Evolutionary conservation across 106 monocot species (phyloP), one percentile per base, ranked within the genome.

Genomic region (Amphibolis antarctica): DNA sequence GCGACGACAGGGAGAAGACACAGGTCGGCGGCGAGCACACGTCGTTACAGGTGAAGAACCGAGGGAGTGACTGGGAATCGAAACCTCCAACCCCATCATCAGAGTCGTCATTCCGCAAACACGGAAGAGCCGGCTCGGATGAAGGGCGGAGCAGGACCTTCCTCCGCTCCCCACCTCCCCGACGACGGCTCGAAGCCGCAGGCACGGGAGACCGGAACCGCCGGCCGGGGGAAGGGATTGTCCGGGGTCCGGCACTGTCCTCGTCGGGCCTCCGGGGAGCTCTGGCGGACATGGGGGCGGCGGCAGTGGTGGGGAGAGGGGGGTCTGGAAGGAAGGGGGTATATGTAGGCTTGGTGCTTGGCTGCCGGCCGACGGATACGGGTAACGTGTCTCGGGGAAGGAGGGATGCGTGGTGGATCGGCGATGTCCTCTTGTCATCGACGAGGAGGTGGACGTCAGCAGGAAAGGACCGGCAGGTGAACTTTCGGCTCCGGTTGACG

Each of bases 91-190:
- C 25, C 10, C 13, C 26, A 12, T 56, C 56, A 14, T 56, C 56
- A 5, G 26, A 56, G 26, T 24, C 27, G n/a, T 49, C 4, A 3
- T 49, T 25, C 13, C 9, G 36, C n/a, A 19, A 9, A 43, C n/a
- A 42, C 13, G 19, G 0, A 43, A 60, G 60, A 43, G 12, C n/a
- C 42, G 60, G 60, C n/a, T 60, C 60, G 60, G 60, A 60, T 17
- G 19, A 60, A 43, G 15, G 60, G 7, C 60, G 60, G 30, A 18
- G 36, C 12, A 60, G 42, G 12, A 27, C 25, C 24, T 28, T 56
- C 56, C 56, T 27, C 24, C 26, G 56, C 56, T 28, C 25, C 56
- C 13, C 36, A 36, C 36, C 18, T 52, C 22, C 21, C 52, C 52
- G 15, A 23, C 12, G 25, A 28, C 56, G 26, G 14, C 36, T 36